phyloP scores from a whole-genome alignment of 345 rosid genomes.

The Salix udensis region DNA sequence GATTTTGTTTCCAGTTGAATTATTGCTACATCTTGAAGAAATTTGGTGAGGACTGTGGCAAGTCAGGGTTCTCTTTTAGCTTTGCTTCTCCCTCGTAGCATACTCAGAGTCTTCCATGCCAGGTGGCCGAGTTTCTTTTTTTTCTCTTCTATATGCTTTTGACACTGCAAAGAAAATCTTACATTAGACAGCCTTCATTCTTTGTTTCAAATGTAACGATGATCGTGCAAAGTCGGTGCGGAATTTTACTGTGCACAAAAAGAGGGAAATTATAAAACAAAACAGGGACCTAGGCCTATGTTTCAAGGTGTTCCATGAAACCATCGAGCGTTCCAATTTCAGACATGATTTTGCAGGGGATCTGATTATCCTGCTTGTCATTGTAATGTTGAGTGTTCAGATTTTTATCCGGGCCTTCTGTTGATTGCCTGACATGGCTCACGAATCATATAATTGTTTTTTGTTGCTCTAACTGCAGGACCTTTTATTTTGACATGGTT shows the following conservation, averaged over 20 bases:
- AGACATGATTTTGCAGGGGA: not conserved
- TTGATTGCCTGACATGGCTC: not conserved
- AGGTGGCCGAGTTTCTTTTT: conserved; percentile 12
- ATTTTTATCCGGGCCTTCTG: not conserved
- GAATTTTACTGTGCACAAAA: not conserved
- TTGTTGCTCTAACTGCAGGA: not conserved
- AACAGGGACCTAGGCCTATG: not conserved
- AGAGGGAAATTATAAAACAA: not conserved
- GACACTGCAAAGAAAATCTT: conserved; percentile 7
- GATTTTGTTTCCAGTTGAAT: conserved; percentile 47
- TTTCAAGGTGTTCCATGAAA: conserved; percentile 1
- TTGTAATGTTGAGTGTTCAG: not conserved
- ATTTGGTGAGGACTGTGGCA: conserved; percentile 51
- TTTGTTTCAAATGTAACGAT: conserved; percentile 11
- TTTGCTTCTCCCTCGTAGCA: conserved; percentile 46
- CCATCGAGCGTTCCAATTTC: not conserved
- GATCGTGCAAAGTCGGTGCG: not conserved
- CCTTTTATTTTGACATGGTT: not conserved
- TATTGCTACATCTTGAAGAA: conserved; percentile 65
- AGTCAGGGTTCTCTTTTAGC: conserved; percentile 52
- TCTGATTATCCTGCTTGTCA: not conserved
- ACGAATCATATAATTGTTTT: not conserved
- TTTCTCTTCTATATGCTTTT: not conserved
- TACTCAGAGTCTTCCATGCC: conserved; percentile 2
- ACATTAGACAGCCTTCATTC: conserved; percentile 3